These are phyloP conservation scores for Piper betle DNA, from an alignment of 164 flowering plant genomes.

Conservation along the genomic window DNA sequence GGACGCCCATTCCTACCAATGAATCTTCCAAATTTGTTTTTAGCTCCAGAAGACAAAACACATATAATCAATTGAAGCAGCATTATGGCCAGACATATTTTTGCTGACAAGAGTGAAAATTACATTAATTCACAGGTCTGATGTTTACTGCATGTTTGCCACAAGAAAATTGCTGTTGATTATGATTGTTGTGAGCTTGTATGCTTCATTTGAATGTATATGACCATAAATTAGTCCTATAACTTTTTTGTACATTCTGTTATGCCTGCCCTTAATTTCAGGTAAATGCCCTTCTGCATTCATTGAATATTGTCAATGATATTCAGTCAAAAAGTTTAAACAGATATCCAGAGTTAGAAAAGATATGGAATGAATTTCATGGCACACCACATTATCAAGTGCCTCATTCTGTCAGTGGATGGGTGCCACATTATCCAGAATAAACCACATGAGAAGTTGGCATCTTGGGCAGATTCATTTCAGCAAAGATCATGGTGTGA, in stretches of 20 bases:
- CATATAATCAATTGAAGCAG: constrained; percentile 92
- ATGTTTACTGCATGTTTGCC: neutral
- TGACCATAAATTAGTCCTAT: neutral
- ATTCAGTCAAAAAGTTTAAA: constrained; percentile 42
- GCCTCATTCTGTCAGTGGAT: constrained; percentile 46
- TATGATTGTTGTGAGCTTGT: neutral
- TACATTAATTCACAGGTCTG: constrained; percentile 79
- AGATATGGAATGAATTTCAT: constrained; percentile 90
- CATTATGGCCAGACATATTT: constrained; percentile 92
- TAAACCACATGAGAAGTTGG: constrained; percentile 33
- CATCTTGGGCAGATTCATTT: constrained; percentile 72
- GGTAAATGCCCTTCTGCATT: constrained; percentile 72
- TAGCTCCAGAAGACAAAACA: constrained; percentile 81
- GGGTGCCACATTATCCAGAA: constrained; percentile 65
- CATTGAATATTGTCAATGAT: constrained; percentile 75
- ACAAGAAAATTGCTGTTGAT: neutral
- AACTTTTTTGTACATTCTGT: neutral
- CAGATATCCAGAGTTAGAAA: constrained; percentile 64
- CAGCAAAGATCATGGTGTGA: constrained; percentile 71
- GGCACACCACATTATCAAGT: constrained; percentile 21
- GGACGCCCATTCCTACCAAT: constrained; percentile 68
- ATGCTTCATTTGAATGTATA: too few species aligned
- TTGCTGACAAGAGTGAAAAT: constrained; percentile 85
- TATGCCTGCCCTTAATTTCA: constrained; percentile 10
- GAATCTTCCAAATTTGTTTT: constrained; percentile 61